Percentiles rank a stretch among this genome's conserved stretches.
Evolutionary conservation across 2,329 filamentous ascomycete genomes (phyloP).

Genomic region (Endocalyx cinctus): DNA sequence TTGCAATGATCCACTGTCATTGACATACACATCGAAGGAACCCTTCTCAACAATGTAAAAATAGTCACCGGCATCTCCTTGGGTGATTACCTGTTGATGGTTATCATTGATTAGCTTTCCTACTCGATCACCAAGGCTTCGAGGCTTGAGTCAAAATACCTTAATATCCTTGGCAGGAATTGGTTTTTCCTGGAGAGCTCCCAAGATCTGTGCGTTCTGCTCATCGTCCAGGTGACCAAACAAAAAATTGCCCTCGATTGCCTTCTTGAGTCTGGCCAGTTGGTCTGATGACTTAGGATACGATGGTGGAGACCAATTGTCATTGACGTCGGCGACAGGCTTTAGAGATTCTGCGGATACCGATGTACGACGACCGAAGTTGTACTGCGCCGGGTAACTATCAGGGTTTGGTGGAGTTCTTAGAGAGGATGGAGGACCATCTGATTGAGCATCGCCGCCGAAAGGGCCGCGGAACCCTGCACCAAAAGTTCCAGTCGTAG

Average conservation of each 20-base stretch:
- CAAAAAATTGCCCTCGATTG: conserved; percentile 86
- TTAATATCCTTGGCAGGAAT: conserved; percentile 86
- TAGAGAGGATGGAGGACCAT: conserved; percentile 40
- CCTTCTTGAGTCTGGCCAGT: conserved; percentile 68
- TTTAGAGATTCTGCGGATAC: conserved; percentile 96
- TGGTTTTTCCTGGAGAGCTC: conserved; percentile 88
- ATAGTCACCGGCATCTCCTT: conserved; percentile 93
- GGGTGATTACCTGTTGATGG: conserved; percentile 73
- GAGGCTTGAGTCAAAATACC: conserved; percentile 33
- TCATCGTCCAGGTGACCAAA: conserved; percentile 95
- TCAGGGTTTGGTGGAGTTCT: conserved; percentile 53
- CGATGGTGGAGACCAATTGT: conserved; percentile 85
- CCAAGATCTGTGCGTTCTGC: conserved; percentile 79
- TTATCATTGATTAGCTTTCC: conserved; percentile 23
- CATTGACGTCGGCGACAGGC: conserved; percentile 74
- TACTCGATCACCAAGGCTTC: too few relatives aligned
- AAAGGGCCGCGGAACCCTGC: conserved; percentile 48
- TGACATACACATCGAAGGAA: conserved; percentile 86
- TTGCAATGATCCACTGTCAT: conserved; percentile 70
- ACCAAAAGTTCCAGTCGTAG: conserved; percentile 60
- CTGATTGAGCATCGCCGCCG: conserved; percentile 43
- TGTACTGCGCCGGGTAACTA: conserved; percentile 86
- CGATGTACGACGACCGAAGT: conserved; percentile 86
- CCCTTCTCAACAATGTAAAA: conserved; percentile 97
- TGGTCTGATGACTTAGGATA: conserved; percentile 83